These are phyloP conservation scores for Fusarium buharicum DNA, from an alignment of 2,329 filamentous ascomycete species.

Conservation along the genomic window DNA sequence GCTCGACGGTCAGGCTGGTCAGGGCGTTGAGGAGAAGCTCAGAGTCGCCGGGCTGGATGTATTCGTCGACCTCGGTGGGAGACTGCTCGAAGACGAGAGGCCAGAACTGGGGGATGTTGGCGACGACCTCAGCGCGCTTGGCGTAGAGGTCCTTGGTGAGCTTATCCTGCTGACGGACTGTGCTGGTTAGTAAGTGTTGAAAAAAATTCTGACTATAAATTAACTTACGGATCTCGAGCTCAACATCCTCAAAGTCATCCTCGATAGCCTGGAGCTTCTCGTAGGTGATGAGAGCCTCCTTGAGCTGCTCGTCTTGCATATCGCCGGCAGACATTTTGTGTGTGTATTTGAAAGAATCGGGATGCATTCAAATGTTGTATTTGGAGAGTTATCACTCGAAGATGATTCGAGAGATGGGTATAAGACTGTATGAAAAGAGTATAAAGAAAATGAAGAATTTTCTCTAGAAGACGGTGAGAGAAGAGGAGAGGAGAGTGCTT, in stretches of 20 bases:
- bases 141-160: conserved; percentile 77
- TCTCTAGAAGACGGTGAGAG: conserved; percentile 17
- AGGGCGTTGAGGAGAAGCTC: conserved; percentile 76
- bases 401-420: conserved; percentile 17
- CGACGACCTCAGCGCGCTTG: conserved; percentile 76
- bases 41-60: conserved; percentile 84
- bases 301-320: conserved; percentile 49
- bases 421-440: conserved; percentile 4
- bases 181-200: conserved; percentile 27
- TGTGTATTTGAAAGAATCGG: conserved; percentile 24
- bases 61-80: conserved; percentile 86
- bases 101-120: conserved; percentile 90
- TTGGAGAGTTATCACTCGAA: conserved; percentile 2
- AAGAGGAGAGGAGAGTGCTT: conserved; percentile 3
- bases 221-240: conserved; percentile 83
- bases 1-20: conserved; percentile 75
- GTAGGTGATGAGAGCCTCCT: conserved; percentile 65
- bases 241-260: conserved; percentile 83
- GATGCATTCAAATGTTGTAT: conserved; percentile 23
- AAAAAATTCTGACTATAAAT: too few relatives aligned
- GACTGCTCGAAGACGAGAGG: conserved; percentile 90
- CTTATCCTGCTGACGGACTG: conserved; percentile 78
- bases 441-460: conserved; percentile 9
- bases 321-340: conserved; percentile 51
- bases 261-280: conserved; percentile 84